These are phyloP conservation scores for Cutaneotrichosporon dermatis DNA, from an alignment of 1,284 basidiomycete species.

Conservation along the genomic window DNA sequence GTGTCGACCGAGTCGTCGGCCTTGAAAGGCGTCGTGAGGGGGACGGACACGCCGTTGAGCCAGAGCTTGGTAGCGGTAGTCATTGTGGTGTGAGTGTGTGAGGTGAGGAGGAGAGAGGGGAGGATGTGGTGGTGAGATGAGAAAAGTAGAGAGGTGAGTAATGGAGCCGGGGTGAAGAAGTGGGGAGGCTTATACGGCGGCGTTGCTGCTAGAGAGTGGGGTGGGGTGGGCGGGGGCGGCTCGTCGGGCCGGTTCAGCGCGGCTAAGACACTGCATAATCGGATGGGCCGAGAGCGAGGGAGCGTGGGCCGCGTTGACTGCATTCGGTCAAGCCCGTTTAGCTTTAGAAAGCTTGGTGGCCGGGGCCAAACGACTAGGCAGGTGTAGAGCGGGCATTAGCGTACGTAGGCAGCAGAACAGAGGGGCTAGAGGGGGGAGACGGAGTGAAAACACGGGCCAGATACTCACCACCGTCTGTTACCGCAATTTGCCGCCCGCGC, in stretches of 20 bases:
- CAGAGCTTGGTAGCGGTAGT: constrained; percentile 22
- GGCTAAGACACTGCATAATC: not conserved
- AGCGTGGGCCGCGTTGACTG: too few species aligned
- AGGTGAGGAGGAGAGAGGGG: not conserved
- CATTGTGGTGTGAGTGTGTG: constrained; percentile 8
- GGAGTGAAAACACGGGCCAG: too few species aligned
- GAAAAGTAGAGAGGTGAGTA: not conserved
- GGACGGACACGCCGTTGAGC: constrained; percentile 47
- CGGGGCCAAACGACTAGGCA: too few species aligned
- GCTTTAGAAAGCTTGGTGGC: too few species aligned
- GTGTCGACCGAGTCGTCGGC: constrained; percentile 46
- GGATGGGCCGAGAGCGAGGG: too few species aligned
- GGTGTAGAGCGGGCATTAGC: too few species aligned
- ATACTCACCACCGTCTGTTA: too few species aligned
- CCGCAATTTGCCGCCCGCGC: too few species aligned
- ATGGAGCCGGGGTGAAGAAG: too few species aligned
- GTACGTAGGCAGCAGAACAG: too few species aligned
- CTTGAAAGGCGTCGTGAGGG: constrained; percentile 52
- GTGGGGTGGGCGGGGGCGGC: not conserved
- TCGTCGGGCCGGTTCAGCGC: not conserved
- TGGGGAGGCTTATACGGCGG: not conserved
- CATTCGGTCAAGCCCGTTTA: too few species aligned
- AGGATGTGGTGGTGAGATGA: not conserved
- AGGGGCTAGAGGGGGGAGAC: too few species aligned
- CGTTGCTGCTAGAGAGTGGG: not conserved